Base-by-base conservation (phyloP, 768 basidiomycete genomes). In the Lentinula lateritia region DNA sequence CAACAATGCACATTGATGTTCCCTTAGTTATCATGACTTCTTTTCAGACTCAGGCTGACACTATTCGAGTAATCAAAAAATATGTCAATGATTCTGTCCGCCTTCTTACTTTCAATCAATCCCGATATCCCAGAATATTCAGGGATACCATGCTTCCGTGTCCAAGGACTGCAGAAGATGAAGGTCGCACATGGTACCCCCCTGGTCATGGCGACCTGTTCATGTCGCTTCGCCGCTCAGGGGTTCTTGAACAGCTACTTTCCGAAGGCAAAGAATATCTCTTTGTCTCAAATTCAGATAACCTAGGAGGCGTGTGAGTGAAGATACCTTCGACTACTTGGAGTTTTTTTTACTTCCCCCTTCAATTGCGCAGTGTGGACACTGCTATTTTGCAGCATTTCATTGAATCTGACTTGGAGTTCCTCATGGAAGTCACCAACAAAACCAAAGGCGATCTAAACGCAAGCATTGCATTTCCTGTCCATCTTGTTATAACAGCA, bases 1-100 rank as follows among this genome's bases (percentile, higher is more conserved):
- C 87, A 56, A 83, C 85, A 53, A 79, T 85, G 71, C 84, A 84
- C 64, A 89, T 92, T 75, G 90, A 96, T 75, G 92, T 96, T 50
- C 95, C 93, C n/a, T 89, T 97, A 74, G 90, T 97, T 78, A 86
- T 98, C 70, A 96, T 97, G 96, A 97, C 95, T 71, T 96, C 93
- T 60, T 98, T 62, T 83, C 95, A 96, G 81, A 98, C 95, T n/a
- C 92, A 95, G 73, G 92, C 95, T 42, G 95, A 98, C 73, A 96
- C 95, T 54, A 86, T 92, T 64, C 89, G 92, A 66, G 92, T 97
- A 82, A 93, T 95, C 76, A 93, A 97, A 75, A 96, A 96, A 78
- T 97, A 97, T 73, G 87, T 88, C 55, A 92, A 94, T 78, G 94
- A 95, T 78, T 92, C 94, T 71, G 85, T 97, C 70, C 90, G 92